Evolutionary conservation across 805 yeast genomes (phyloP), one percentile per base, ranked within the genome.

Genomic region (Barnettozyma salicaria): DNA sequence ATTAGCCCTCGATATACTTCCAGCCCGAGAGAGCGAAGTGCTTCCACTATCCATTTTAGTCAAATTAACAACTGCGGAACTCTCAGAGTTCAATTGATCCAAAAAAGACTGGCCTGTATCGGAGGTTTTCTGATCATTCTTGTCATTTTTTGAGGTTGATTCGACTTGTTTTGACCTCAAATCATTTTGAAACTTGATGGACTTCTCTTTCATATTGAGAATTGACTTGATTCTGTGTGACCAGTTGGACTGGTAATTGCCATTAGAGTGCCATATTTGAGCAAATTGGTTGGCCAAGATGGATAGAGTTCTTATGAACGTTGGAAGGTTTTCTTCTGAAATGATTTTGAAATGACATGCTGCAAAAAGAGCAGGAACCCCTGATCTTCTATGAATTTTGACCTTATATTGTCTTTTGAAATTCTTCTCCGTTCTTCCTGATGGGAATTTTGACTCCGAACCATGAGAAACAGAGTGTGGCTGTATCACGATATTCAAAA

Each of bases 331-430:
- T 30, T 66, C 68, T 37, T 68, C 78, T 13, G 79, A 70, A 7
- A 87, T 65, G 18, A 87, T 64, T 59, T 86, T 86, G 58, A 80
- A 72, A 50, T 82, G 89, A 30, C 83, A 72, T 0, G 89, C 76
- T 1, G 94, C 79, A 50, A 84, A 76, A 7, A 84, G 67, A 4
- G 82, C 87, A 4, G 90, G 90, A 8, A 84, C 77, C 2, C 87
- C 89, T 3, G 74, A 65, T 38, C 80, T 66, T 42, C 88, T 63
- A 56, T 66, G 76, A 1, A 78, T 67, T 40, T 81, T 74, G 9
- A 86, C 88, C 46, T 72, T 74, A 62, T 67, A 85, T 49, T 59
- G n/a, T n/a, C n/a, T n/a, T n/a, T n/a, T n/a, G n/a, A n/a, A n/a
- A n/a, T n/a, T n/a, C n/a, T n/a, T n/a, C n/a, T n/a, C n/a, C n/a